Conservation (phyloP, 768 basidiomycete species). For the Pulveroboletus sp. region DNA sequence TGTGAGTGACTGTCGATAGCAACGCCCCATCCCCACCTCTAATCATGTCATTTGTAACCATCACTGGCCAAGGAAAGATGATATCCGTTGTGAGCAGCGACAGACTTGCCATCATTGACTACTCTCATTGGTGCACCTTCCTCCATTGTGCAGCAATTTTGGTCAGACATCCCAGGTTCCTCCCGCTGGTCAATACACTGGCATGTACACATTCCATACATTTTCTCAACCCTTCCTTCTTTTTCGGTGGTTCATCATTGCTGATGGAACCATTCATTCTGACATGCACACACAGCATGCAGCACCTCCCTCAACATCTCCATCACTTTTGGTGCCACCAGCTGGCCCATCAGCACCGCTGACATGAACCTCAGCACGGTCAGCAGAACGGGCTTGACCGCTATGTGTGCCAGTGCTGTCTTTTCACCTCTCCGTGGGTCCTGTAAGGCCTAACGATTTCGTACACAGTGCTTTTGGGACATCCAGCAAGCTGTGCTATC, state of each 20-base stretch:
- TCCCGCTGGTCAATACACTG: constrained; percentile 40
- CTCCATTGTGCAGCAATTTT: constrained; percentile 56
- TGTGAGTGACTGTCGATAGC: constrained; percentile 35
- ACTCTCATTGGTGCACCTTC: constrained; percentile 88
- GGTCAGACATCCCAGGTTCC: constrained; percentile 58
- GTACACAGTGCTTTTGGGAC: too few relatives aligned
- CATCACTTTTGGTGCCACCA: constrained; percentile 71
- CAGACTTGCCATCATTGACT: constrained; percentile 72
- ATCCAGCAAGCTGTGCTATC: too few relatives aligned
- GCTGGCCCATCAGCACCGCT: constrained; percentile 67
- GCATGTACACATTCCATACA: constrained; percentile 82
- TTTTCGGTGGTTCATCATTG: background rate
- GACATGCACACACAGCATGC: constrained; percentile 75
- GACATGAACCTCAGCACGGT: constrained; percentile 81
- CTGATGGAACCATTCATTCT: constrained; percentile 2
- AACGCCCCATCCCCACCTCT: background rate
- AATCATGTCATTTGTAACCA: constrained; percentile 35
- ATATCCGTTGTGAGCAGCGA: constrained; percentile 42
- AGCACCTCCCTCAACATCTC: constrained; percentile 48
- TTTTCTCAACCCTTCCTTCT: constrained; percentile 3
- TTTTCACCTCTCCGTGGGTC: too few relatives aligned
- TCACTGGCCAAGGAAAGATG: constrained; percentile 56
- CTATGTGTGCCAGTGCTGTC: constrained; percentile 57
- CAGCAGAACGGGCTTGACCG: constrained; percentile 5
- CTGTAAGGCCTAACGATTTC: too few relatives aligned